Percentiles rank a stretch among this genome's conserved stretches.
phyloP scores from a whole-genome alignment of 495 filamentous ascomycete species.

The Aspergillus baeticus region DNA sequence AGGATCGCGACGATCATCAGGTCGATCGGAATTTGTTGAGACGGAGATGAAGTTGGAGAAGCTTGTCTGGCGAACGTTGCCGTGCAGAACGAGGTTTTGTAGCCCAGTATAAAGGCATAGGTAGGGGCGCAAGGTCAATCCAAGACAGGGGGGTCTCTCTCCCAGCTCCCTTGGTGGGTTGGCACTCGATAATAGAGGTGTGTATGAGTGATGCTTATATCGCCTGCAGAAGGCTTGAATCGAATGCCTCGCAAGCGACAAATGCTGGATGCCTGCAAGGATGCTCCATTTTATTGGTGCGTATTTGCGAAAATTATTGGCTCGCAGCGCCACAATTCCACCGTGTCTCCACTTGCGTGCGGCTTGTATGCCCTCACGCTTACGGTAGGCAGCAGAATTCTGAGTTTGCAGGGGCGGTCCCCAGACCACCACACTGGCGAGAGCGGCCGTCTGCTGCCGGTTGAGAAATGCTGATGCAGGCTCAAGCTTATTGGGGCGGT shows the following conservation, averaged over 20 bases:
- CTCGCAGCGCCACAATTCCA: neutral
- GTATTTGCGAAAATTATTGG: neutral
- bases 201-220: too few relatives aligned
- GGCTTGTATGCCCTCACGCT: neutral
- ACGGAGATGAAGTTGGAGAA: too few relatives aligned
- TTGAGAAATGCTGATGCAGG: too few relatives aligned
- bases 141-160: too few relatives aligned
- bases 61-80: too few relatives aligned
- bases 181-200: too few relatives aligned
- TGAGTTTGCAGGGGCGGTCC: neutral
- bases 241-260: neutral
- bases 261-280: slow-evolving; percentile 16
- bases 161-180: neutral
- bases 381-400: slow-evolving; percentile 18
- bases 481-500: neutral
- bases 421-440: too few relatives aligned
- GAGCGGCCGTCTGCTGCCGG: neutral
- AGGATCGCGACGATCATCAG: slow-evolving; percentile 11
- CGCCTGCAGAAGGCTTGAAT: too few relatives aligned
- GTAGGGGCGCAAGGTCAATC: too few relatives aligned
- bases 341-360: neutral
- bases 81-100: too few relatives aligned
- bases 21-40: neutral
- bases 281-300: slow-evolving; percentile 13
- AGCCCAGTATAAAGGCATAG: too few relatives aligned